Evolutionary conservation across 768 basidiomycete species (phyloP).

Genomic region (Imleria badia): DNA sequence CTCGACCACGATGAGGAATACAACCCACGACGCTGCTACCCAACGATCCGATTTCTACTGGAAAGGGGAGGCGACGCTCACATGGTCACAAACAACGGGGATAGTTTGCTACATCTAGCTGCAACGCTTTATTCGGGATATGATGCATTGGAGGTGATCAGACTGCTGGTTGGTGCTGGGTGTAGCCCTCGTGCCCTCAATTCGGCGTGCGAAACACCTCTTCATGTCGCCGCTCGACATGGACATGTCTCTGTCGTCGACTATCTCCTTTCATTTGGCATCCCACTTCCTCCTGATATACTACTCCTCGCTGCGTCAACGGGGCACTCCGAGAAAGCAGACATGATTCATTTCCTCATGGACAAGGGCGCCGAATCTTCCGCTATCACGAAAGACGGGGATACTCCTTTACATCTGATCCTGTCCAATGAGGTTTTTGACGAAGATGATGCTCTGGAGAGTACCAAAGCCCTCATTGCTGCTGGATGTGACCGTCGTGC

Average conservation of each 20-base stretch:
- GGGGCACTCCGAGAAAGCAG: too few species aligned
- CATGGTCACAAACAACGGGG: background rate
- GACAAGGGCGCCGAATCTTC: background rate
- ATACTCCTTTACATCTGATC: too few species aligned
- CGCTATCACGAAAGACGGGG: background rate
- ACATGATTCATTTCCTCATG: background rate
- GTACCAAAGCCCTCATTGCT: too few species aligned
- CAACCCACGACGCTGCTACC: background rate
- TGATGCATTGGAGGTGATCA: background rate
- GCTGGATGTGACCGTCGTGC: too few species aligned
- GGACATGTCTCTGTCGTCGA: background rate
- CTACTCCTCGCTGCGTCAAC: background rate
- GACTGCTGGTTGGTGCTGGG: background rate
- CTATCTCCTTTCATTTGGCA: background rate
- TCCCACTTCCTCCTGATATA: background rate
- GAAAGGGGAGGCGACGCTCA: background rate
- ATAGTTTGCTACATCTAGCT: background rate
- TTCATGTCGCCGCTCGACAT: background rate
- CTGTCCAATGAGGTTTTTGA: too few species aligned
- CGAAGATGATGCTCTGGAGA: too few species aligned
- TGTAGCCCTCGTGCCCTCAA: background rate
- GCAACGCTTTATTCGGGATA: background rate
- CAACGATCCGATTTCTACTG: background rate
- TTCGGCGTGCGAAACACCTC: background rate
- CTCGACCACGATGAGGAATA: too few species aligned